phyloP scores from a whole-genome alignment of 306 rosid genomes.

The Heteromeles arbutifolia region DNA sequence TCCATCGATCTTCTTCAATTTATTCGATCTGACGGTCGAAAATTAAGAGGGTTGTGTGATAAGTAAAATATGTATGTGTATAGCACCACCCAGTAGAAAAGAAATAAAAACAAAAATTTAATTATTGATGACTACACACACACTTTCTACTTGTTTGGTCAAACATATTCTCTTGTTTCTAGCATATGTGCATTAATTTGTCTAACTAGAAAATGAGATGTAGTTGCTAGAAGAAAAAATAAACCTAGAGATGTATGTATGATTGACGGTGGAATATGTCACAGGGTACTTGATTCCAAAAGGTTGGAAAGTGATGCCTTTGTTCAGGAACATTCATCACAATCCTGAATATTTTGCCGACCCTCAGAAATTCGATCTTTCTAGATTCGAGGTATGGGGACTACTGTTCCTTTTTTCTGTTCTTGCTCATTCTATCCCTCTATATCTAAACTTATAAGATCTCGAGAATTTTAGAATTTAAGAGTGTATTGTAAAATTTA shows the following conservation, averaged over 20 bases:
- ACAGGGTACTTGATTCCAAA: conserved; percentile 86
- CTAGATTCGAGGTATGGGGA: conserved; percentile 79
- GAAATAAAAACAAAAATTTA: too few relatives aligned
- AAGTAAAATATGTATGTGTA: too few relatives aligned
- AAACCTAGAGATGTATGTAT: background rate
- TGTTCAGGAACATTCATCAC: conserved; percentile 88
- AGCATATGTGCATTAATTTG: background rate
- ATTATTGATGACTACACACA: background rate
- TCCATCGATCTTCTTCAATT: too few relatives aligned
- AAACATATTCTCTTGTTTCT: background rate
- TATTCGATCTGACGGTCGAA: too few relatives aligned
- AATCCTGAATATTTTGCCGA: conserved; percentile 65
- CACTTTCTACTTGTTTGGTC: background rate
- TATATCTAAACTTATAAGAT: background rate
- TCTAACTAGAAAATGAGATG: background rate
- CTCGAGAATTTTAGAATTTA: background rate
- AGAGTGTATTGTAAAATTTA: too few relatives aligned
- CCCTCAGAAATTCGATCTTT: conserved; percentile 73
- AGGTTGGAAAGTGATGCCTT: conserved; percentile 98
- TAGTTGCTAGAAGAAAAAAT: background rate
- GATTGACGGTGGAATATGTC: conserved; percentile 18
- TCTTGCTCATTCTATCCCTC: background rate
- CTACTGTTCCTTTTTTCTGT: background rate
- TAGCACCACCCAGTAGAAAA: too few relatives aligned
- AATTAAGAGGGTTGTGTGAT: too few relatives aligned